Base-by-base conservation (phyloP, 2,329 filamentous ascomycete species). In the Hypoxylon sp. region DNA sequence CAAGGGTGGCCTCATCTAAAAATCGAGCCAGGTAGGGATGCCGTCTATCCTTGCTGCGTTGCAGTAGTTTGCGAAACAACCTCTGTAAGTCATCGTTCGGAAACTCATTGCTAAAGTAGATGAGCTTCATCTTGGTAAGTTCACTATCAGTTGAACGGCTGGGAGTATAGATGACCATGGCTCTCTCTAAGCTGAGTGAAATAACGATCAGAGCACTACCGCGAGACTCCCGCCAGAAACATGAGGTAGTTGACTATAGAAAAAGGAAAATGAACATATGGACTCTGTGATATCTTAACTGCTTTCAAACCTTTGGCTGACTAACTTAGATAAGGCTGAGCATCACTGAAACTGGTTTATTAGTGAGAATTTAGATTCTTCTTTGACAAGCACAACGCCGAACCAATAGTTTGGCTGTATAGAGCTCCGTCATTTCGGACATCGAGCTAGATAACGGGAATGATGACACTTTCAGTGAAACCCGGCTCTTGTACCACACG, bases 41-140 rank as follows among this genome's bases (percentile, higher is more conserved):
- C 2, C 71, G 61, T 33, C 70, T 77, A 66, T 80, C 78, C 67
- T 84, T 85, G 76, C 80, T 82, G 60, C 79, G 79, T 13, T 65
- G 66, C 31, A 81, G 78, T 10, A 86, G 73, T 3, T 76, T 71
- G 7, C 83, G 82, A 49, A 82, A 76, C 0, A 85, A 68, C 25
- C 79, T 72, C 25, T 77, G 66, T 8, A 85, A 69, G 66, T 85
- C 81, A 37, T 85, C 83, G n/a, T 75, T 77, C 0, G 84, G 84
- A 57, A 86, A 84, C 66, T 85, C 83, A 63, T 85, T 84, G 69
- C 81, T 79, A 73, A 85, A 85, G 72, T 80, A 84, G 7, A 55
- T n/a, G 14, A 55, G 33, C 35, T 49, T 69, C 48, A 27, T 50
- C 25, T 31, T 50, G 48, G 13, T 1, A 31, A 6, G 22, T 14